Conservation (phyloP, 805 yeast genomes). For the Monosporozyma siamensis region DNA sequence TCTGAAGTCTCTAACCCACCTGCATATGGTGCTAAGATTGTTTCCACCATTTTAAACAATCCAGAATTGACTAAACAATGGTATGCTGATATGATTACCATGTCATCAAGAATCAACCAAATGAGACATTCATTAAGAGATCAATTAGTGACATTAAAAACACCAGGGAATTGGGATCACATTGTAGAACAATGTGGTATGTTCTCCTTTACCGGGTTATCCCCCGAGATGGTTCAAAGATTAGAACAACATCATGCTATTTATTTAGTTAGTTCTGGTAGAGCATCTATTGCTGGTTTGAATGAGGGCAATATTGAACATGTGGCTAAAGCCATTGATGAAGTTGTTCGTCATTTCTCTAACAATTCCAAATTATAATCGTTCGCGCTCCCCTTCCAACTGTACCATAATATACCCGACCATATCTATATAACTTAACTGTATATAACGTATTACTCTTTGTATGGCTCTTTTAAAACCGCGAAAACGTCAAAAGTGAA, state of each 20-base stretch:
- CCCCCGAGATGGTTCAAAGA: constrained; percentile 63
- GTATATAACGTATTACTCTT: neutral
- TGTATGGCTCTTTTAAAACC: too few relatives aligned
- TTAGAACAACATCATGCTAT: constrained; percentile 73
- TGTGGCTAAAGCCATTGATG: constrained; percentile 76
- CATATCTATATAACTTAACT: too few relatives aligned
- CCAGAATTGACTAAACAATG: constrained; percentile 67
- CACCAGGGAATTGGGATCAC: constrained; percentile 93
- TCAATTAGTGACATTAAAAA: constrained; percentile 48
- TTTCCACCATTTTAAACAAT: constrained; percentile 58
- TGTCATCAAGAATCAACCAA: constrained; percentile 72
- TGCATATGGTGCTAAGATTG: constrained; percentile 90
- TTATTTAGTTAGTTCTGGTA: constrained; percentile 72
- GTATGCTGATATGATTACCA: constrained; percentile 73
- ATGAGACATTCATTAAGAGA: constrained; percentile 68
- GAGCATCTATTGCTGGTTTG: constrained; percentile 91
- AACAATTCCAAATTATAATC: constrained; percentile 3
- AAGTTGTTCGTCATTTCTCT: constrained; percentile 44
- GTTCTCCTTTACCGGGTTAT: constrained; percentile 91
- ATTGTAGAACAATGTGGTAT: constrained; percentile 87
- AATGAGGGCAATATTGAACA: constrained; percentile 66
- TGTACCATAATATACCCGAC: too few relatives aligned
- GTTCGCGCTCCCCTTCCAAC: neutral
- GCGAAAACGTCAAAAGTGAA: too few relatives aligned
- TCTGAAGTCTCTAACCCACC: constrained; percentile 92